phyloP scores from a whole-genome alignment of 305 asterid species.

The Coffea humblotiana region DNA sequence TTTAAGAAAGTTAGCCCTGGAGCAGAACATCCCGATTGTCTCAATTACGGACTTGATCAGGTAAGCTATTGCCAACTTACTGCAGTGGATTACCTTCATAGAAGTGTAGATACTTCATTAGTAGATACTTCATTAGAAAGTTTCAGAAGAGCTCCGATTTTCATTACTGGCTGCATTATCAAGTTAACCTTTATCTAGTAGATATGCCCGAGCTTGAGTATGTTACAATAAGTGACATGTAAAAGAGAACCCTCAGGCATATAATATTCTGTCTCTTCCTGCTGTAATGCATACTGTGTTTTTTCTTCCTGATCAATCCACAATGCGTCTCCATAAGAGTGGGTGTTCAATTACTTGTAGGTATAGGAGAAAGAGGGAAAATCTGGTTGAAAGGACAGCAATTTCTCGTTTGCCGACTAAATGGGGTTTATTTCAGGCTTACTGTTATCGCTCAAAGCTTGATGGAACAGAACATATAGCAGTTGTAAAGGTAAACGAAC shows the following conservation, averaged over 20 bases:
- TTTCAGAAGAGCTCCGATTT: too few relatives aligned
- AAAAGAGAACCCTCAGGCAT: background rate
- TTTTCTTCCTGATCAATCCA: background rate
- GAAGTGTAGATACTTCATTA: background rate
- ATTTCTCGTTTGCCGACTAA: conserved; percentile 66
- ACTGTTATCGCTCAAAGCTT: conserved; percentile 70
- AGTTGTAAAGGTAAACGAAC: conserved; percentile 50
- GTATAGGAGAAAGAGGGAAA: conserved; percentile 81
- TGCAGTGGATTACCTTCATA: background rate
- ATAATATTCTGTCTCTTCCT: background rate
- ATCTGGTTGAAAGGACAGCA: conserved; percentile 61
- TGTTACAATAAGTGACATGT: background rate
- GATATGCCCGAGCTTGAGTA: background rate
- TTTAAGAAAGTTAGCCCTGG: conserved; percentile 50
- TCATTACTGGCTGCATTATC: background rate
- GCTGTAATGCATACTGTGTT: background rate
- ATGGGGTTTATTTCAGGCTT: conserved; percentile 72
- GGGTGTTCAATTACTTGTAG: conserved; percentile 29
- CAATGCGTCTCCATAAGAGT: background rate
- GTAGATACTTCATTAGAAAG: too few relatives aligned
- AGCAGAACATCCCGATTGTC: conserved; percentile 56
- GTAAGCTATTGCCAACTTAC: background rate
- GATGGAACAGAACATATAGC: conserved; percentile 81
- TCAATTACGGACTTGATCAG: conserved; percentile 66
- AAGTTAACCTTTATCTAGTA: background rate